A percentile compares a stretch with the other conserved stretches of the same genome.
Evolutionary conservation across 495 filamentous ascomycete genomes (phyloP).

Genomic region (Annulohypoxylon nitens): DNA sequence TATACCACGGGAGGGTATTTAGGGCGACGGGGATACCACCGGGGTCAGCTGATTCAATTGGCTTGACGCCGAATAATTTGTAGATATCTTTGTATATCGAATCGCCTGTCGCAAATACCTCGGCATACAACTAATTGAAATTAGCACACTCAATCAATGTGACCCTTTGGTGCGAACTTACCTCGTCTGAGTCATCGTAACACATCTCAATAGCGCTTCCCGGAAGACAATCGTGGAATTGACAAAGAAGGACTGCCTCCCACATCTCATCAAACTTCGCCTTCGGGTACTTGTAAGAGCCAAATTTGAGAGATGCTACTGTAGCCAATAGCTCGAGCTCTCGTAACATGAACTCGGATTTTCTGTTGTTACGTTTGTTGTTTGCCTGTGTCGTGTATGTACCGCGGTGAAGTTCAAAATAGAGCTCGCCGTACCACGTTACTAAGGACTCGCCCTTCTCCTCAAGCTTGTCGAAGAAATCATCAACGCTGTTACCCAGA

Average conservation of each 20-base stretch:
- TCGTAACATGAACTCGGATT: constrained; percentile 83
- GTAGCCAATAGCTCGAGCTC: constrained; percentile 93
- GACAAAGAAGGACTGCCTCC: constrained; percentile 87
- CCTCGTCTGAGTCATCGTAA: constrained; percentile 90
- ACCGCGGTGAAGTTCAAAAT: constrained; percentile 95
- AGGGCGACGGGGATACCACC: constrained; percentile 66
- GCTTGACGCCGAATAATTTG: constrained; percentile 71
- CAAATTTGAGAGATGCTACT: constrained; percentile 77
- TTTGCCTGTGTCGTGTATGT: constrained; percentile 98
- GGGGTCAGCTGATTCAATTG: constrained; percentile 48
- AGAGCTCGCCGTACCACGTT: constrained; percentile 98
- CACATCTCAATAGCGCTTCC: constrained; percentile 98
- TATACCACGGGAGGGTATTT: constrained; percentile 88
- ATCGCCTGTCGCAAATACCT: constrained; percentile 82
- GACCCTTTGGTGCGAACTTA: constrained; percentile 46
- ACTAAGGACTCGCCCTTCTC: constrained; percentile 81
- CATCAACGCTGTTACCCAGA: constrained; percentile 93
- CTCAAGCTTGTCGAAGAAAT: constrained; percentile 90
- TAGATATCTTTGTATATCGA: constrained; percentile 77
- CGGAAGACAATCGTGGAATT: constrained; percentile 97
- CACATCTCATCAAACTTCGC: constrained; percentile 92
- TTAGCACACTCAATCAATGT: constrained; percentile 20
- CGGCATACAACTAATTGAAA: constrained; percentile 72
- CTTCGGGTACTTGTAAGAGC: constrained; percentile 91
- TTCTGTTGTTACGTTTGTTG: constrained; percentile 94